Evolutionary conservation across 2,329 filamentous ascomycete genomes (phyloP), one percentile per base, ranked within the genome.

Genomic region (Thermoascus crustaceus): DNA sequence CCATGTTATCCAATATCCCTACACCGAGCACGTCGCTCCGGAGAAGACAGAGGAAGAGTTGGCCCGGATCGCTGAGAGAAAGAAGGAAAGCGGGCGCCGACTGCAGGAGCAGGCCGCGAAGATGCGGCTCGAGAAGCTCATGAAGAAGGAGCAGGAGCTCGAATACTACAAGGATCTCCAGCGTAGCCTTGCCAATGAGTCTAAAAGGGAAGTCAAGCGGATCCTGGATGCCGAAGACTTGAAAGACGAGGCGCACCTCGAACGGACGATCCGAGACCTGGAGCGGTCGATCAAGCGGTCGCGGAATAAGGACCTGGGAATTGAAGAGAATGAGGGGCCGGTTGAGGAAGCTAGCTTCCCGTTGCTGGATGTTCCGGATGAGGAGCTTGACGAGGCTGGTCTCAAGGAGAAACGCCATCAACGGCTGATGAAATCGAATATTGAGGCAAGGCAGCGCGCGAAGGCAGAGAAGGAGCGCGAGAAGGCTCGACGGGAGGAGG

Each of bases 41-140:
- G 85, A 94, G 56, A 98, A 98, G 67, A 91, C 82, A 2, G 85
- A 94, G 54, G 91, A 96, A 57, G 91, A 98, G 58, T 73, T 98
- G 10, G 86, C 85, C 2, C 75, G 79, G 25, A 85, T 93, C 44
- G 87, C 89, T 7, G 91, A 98, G 67, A 82, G 89, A 57, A 86
- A 94, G 55, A 94, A 93, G 58, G 91, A 98, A 62, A 91, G 86
- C 48, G 91, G 91, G 0, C 74, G 91, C 44, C 74, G 93, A 30
- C 58, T 98, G 17, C 91, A 98, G 59, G 87, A 95, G 52, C 91
- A 98, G 61, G 91, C 91, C 0, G 89, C 89, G 7, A 96, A 94
- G 62, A 94, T 95, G 86, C 81, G 91, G 5, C 68, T 98, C 1
- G 91, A 98, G 46, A 94, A 94, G 52, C 70, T 98, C 30, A 85